These are phyloP conservation scores for Fusarium xylarioides DNA, from an alignment of 2,329 filamentous ascomycete species.

Conservation along the genomic window DNA sequence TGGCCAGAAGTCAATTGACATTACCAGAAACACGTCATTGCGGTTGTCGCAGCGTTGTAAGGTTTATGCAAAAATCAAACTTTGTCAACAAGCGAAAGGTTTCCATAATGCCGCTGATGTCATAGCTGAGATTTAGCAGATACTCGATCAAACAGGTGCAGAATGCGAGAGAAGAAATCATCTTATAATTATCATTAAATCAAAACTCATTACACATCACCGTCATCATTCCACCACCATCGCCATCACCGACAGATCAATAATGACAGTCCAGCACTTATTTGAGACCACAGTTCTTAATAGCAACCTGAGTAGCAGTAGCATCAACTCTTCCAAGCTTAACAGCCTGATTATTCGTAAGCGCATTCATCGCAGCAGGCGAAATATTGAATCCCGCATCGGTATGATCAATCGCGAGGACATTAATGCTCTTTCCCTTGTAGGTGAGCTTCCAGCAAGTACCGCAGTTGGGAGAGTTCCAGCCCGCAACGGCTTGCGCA, in stretches of 20 bases:
- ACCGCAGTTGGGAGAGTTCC: conserved; percentile 66
- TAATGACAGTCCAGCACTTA: neutral
- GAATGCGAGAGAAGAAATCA: rapidly evolving
- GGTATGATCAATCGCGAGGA: conserved; percentile 65
- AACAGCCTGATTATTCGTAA: conserved; percentile 62
- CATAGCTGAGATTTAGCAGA: neutral
- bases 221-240: neutral
- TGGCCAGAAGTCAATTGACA: neutral
- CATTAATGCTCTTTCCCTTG: conserved; percentile 59
- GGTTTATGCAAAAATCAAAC: neutral
- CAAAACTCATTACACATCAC: neutral
- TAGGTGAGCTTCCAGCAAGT: conserved; percentile 66
- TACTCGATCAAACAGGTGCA: neutral
- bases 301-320: conserved; percentile 53
- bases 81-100: rapidly evolving
- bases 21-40: neutral
- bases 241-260: neutral
- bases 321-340: conserved; percentile 63
- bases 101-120: neutral
- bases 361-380: conserved; percentile 61
- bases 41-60: rapidly evolving
- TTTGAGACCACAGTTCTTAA: conserved; percentile 51
- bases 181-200: neutral
- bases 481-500: conserved; percentile 58
- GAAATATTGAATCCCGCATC: conserved; percentile 63